A percentile compares a stretch with the other conserved stretches of the same genome.
phyloP scores from a whole-genome alignment of 148 eudicot species.

The Silene conica region DNA sequence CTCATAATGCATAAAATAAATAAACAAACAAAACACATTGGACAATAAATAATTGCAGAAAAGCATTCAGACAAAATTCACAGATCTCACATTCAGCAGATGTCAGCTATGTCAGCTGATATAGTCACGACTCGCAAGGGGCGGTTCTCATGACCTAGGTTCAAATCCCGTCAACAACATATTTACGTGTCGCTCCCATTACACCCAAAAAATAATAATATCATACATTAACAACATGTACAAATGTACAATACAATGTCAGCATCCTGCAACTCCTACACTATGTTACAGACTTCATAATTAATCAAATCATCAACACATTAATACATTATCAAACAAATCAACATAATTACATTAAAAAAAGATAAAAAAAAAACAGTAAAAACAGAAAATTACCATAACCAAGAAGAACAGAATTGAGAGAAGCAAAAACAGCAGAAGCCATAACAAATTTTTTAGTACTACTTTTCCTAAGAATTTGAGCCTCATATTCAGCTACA shows the following conservation, averaged over 20 bases:
- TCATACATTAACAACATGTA: too few species aligned
- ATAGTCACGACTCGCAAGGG: too few species aligned
- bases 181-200: too few species aligned
- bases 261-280: too few species aligned
- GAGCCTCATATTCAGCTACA: constrained; percentile 23
- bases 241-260: too few species aligned
- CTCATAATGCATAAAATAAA: not conserved
- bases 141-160: too few species aligned
- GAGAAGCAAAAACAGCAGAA: constrained; percentile 70
- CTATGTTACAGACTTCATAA: too few species aligned
- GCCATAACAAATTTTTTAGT: constrained; percentile 58
- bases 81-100: not conserved
- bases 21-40: not conserved
- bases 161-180: not conserved
- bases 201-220: too few species aligned
- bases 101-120: too few species aligned
- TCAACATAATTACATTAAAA: not conserved
- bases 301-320: not conserved
- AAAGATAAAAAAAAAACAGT: not conserved
- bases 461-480: constrained; percentile 25
- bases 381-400: constrained; percentile 42
- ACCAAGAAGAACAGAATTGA: constrained; percentile 81
- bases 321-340: not conserved
- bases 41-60: not conserved
- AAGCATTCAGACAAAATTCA: not conserved